Evolutionary conservation across 768 basidiomycete species (phyloP).

Genomic region (Mycena capillaripes): DNA sequence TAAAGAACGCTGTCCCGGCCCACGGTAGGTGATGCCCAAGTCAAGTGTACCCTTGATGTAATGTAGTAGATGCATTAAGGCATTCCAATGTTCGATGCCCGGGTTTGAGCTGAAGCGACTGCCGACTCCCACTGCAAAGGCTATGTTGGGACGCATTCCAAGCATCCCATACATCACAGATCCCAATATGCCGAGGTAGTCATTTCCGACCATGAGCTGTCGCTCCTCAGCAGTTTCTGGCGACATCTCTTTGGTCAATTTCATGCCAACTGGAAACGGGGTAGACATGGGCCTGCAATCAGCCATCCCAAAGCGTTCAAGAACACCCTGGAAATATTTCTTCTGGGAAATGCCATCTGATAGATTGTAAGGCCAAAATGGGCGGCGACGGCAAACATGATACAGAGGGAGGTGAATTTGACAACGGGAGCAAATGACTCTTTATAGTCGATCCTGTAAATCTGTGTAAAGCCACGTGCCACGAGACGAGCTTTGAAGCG

Average conservation of each 20-base stretch:
- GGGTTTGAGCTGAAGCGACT: too few species aligned
- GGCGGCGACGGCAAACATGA: conserved; percentile 5
- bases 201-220: not conserved
- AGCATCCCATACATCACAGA: not conserved
- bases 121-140: too few species aligned
- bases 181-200: not conserved
- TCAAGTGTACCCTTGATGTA: too few species aligned
- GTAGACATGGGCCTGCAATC: not conserved
- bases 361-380: not conserved
- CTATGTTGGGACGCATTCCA: too few species aligned
- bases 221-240: conserved; percentile 8
- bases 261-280: conserved; percentile 2
- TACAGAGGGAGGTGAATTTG: not conserved
- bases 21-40: too few species aligned
- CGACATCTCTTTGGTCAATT: not conserved
- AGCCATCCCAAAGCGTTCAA: not conserved
- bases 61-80: too few species aligned
- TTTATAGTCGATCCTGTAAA: too few species aligned
- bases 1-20: too few species aligned
- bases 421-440: too few species aligned
- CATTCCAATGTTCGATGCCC: too few species aligned
- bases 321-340: not conserved
- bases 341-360: conserved; percentile 9
- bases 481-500: conserved; percentile 8
- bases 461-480: not conserved